Evolutionary conservation across 352 stramenopile genomes (phyloP).

Genomic region (Globisporangium perplexum): DNA sequence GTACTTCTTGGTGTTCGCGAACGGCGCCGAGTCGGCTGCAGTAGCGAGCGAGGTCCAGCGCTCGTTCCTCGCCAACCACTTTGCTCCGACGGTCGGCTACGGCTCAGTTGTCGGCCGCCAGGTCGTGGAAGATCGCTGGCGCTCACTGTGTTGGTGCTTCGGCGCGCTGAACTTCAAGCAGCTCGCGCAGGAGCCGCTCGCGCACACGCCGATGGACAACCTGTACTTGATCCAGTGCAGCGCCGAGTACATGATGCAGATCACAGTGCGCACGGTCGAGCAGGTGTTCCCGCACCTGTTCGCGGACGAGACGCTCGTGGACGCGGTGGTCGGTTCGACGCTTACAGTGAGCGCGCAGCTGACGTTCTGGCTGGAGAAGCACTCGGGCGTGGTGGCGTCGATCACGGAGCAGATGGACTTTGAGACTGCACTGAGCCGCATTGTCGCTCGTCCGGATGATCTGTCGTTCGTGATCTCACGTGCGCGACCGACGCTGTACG

Average conservation of each 20-base stretch:
- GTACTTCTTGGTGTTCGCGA: conserved; percentile 10
- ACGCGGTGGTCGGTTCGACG: conserved; percentile 8
- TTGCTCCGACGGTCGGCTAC: conserved; percentile 7
- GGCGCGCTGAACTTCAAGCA: conserved; percentile 6
- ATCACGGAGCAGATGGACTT: conserved; percentile 29
- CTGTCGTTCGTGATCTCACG: conserved; percentile 17
- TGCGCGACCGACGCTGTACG: conserved; percentile 7
- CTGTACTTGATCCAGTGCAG: conserved; percentile 5
- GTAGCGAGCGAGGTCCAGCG: background rate
- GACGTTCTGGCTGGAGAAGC: conserved; percentile 18
- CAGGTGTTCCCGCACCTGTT: conserved; percentile 10
- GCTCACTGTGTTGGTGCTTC: conserved; percentile 16
- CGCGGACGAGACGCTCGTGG: background rate
- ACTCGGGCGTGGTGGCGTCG: conserved; percentile 7
- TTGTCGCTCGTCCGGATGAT: conserved; percentile 18
- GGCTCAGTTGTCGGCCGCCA: conserved; percentile 5
- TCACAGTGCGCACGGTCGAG: conserved; percentile 10
- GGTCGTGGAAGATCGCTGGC: conserved; percentile 11
- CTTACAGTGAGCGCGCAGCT: conserved; percentile 9
- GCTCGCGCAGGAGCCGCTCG: background rate
- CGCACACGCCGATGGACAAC: conserved; percentile 5
- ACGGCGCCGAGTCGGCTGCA: background rate
- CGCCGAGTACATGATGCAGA: conserved; percentile 12
- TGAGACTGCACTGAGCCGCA: conserved; percentile 14
- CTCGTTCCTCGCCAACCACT: conserved; percentile 7